phyloP scores from a whole-genome alignment of 768 basidiomycete genomes.

The Rhodocollybia butyracea region DNA sequence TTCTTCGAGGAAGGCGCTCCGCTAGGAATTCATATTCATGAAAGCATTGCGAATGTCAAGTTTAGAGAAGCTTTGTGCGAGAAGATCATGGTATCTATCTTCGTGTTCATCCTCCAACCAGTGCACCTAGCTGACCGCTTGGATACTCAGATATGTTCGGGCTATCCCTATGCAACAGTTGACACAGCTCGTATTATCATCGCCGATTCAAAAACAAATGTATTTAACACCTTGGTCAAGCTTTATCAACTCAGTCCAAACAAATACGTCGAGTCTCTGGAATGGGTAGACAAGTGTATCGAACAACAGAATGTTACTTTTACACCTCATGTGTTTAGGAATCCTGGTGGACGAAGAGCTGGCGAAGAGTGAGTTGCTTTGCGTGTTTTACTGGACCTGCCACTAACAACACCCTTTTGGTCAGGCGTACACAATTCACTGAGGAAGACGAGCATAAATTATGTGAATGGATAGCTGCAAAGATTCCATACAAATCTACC shows the following conservation, averaged over 20 bases:
- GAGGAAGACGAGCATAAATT: conserved; percentile 73
- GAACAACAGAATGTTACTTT: conserved; percentile 63
- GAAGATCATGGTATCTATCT: conserved; percentile 60
- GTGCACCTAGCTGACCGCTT: too few relatives aligned
- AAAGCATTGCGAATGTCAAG: conserved; percentile 77
- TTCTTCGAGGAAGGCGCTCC: conserved; percentile 64
- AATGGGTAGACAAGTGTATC: conserved; percentile 84
- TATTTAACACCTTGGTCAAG: conserved; percentile 72
- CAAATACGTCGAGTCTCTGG: conserved; percentile 76
- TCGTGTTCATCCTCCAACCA: too few relatives aligned
- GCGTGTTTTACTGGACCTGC: conserved; percentile 1
- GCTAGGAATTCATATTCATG: conserved; percentile 77
- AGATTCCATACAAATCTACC: conserved; percentile 81
- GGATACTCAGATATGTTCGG: conserved; percentile 89
- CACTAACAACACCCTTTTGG: neutral
- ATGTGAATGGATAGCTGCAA: conserved; percentile 76
- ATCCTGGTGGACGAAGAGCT: conserved; percentile 75
- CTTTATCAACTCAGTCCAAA: conserved; percentile 64
- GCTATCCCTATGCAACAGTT: conserved; percentile 68
- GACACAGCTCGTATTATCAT: conserved; percentile 74
- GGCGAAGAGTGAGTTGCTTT: conserved; percentile 71
- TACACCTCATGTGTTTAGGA: conserved; percentile 79
- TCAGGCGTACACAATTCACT: conserved; percentile 74
- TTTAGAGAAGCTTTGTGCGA: conserved; percentile 62
- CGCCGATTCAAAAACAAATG: conserved; percentile 76